Evolutionary conservation across 257 asterid species (phyloP), one percentile per base, ranked within the genome.

Genomic region (Plantago ovata): DNA sequence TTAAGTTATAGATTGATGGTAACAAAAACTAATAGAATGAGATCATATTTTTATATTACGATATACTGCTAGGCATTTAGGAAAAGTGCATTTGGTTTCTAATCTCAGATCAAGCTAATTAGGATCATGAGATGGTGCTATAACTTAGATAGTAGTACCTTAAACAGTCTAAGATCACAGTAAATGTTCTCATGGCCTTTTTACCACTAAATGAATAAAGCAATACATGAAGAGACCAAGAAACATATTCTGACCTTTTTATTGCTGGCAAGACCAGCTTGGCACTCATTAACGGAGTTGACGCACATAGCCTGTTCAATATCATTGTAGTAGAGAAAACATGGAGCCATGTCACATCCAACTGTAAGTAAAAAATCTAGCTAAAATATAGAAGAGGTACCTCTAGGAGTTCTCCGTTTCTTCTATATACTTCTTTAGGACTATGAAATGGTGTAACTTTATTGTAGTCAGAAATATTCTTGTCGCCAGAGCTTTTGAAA

Each of bases 351-450:
- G 22, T 19, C 38, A 45, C 13, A 62, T 43, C 44, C 44, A 72
- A 46, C 51, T 13, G 41, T 41, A 43, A 46, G 10, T 68, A 56
- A 32, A 16, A 56, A 43, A 5, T 56, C 43, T 24, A 68, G 59
- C 46, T 24, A 60, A 38, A 66, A 33, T 68, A 63, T 50, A 56
- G 55, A 72, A 66, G 60, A 65, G 55, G 22, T 72, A 82, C 98
- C 95, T 92, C 97, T 65, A 92, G 69, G 60, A 88, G 97, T 71
- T 92, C 98, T 43, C 98, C 98, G 64, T 77, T 82, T 77, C 94
- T 84, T 75, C 73, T 86, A 71, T 74, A 74, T 70, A 86, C 72
- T 72, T 88, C 97, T 73, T 63, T 79, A 45, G 97, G 89, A 70
- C 63, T 79, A 64, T 73, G 72, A 60, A 88, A 92, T 42, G 98